Conservation (phyloP, 2,329 filamentous ascomycete species). For the Microcyclospora pomicola region DNA sequence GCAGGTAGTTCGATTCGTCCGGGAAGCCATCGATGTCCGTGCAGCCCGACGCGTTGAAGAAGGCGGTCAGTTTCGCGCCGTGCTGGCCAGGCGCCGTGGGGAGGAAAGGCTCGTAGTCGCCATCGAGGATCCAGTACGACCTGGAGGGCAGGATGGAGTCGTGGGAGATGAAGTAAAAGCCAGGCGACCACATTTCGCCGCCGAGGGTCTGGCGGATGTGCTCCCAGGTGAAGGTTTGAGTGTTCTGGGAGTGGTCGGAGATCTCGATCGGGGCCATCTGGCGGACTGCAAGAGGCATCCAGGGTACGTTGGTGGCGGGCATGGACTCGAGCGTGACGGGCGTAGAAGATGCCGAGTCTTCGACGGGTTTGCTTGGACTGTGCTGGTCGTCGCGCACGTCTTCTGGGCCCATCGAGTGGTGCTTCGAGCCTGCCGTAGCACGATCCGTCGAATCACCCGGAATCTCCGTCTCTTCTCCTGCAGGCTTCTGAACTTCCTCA, state of each 20-base stretch:
- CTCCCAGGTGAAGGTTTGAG: conserved; percentile 24
- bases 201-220: conserved; percentile 26
- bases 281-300: conserved; percentile 26
- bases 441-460: not conserved
- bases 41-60: conserved; percentile 25
- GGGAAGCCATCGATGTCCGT: conserved; percentile 3
- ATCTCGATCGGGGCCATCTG: conserved; percentile 13
- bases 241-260: conserved; percentile 4
- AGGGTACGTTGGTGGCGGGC: conserved; percentile 7
- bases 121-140: conserved; percentile 30
- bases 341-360: not conserved
- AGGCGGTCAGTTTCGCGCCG: conserved; percentile 33
- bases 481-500: not conserved
- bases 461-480: not conserved
- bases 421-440: not conserved
- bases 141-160: conserved; percentile 20
- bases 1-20: conserved; percentile 16
- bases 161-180: conserved; percentile 25
- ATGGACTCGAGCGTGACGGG: not conserved
- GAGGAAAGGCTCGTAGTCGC: conserved; percentile 27
- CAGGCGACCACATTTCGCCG: conserved; percentile 27
- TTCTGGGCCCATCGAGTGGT: not conserved
- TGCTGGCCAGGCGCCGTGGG: conserved; percentile 28
- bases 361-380: not conserved
- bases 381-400: not conserved